Evolutionary conservation across 2,329 filamentous ascomycete species (phyloP).

Genomic region (Iodosphaeria phyllophila): DNA sequence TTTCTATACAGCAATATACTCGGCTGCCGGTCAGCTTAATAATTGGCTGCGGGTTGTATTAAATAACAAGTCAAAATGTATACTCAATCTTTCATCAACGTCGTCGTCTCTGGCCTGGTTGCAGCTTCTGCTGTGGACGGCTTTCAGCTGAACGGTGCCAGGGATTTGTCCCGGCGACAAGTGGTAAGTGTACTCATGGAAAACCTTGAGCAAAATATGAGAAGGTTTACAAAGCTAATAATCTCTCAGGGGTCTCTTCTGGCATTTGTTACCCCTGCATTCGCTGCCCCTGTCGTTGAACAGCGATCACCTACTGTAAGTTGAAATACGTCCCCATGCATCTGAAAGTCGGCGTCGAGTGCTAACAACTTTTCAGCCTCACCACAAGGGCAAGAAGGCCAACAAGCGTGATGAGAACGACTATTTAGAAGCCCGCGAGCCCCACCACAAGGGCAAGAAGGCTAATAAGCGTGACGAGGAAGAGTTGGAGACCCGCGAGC

Average conservation of each 20-base stretch:
- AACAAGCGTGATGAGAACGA: slow-evolving; percentile 1
- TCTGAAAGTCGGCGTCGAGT: slow-evolving; percentile 1
- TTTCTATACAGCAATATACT: slow-evolving; percentile 7
- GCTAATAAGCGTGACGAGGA: slow-evolving; percentile 1
- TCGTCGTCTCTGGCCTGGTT: slow-evolving; percentile 12
- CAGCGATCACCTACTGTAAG: too few relatives aligned
- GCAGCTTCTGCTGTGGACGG: slow-evolving; percentile 12
- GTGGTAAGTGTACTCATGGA: slow-evolving; percentile 2
- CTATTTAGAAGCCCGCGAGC: slow-evolving; percentile 2
- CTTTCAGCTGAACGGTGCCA: slow-evolving; percentile 8
- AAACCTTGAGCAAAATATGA: neutral
- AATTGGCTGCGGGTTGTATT: too few relatives aligned
- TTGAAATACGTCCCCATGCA: too few relatives aligned
- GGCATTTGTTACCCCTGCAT: slow-evolving; percentile 10
- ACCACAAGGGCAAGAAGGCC: slow-evolving; percentile 3
- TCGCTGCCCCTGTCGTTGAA: slow-evolving; percentile 3
- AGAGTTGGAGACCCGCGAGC: slow-evolving; percentile 2
- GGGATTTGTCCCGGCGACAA: slow-evolving; percentile 7
- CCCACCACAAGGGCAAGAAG: slow-evolving; percentile 3
- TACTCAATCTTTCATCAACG: slow-evolving; percentile 12
- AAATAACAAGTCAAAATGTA: slow-evolving; percentile 11
- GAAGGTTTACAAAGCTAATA: slow-evolving; percentile 1
- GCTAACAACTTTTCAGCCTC: slow-evolving; percentile 3
- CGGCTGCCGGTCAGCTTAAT: slow-evolving; percentile 13
- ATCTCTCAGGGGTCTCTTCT: slow-evolving; percentile 8